Evolutionary conservation across 768 basidiomycete genomes (phyloP), one percentile per base, ranked within the genome.

Genomic region (Basidioascus undulatus): DNA sequence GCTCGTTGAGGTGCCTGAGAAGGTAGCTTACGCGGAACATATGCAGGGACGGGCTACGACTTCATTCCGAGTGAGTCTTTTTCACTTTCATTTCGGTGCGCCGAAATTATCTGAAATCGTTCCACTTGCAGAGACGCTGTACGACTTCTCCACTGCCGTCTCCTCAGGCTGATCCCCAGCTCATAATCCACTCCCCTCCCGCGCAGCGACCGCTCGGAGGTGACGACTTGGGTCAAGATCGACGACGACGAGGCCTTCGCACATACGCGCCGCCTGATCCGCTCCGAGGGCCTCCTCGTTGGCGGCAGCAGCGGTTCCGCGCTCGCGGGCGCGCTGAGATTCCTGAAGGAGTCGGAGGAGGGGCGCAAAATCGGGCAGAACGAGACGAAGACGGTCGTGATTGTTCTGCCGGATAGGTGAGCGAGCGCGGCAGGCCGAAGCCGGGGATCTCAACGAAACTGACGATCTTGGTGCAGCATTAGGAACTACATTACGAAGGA

Each of bases 221-320:
- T 96, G 69, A 86, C 52, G 43, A 49, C 24, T n/a, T 63, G 62
- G 92, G 57, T 83, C 46, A 96, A 94, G 66, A 74, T 76, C 0
- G 62, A 60, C 1, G 92, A 96, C 49, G 65, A 74, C 3, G 77
- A 80, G 33, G 66, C 84, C 0, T 92, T 86, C 51, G 65, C 63
- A 8, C 72, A 74, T 13, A 76, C 82, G 6, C 66, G 74, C 44
- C 57, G 63, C 26, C 55, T 92, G 20, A 92, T 92, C 70, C 68
- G 72, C 39, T 66, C 61, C 25, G 89, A 94, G 59, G 87, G 80
- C 1, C 66, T 96, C 8, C 65, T 98, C 3, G 77, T 92, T 3
- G 92, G 92, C 6, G 92, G 92, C 2, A 87, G 81, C 53, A 80
- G 77, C 48, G 92, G 92, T 0, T 82, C 79, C 54, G 72, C 76